Conservation (phyloP, 1,139 yeast genomes). For the Hemisphaericaspora lyxosophila region DNA sequence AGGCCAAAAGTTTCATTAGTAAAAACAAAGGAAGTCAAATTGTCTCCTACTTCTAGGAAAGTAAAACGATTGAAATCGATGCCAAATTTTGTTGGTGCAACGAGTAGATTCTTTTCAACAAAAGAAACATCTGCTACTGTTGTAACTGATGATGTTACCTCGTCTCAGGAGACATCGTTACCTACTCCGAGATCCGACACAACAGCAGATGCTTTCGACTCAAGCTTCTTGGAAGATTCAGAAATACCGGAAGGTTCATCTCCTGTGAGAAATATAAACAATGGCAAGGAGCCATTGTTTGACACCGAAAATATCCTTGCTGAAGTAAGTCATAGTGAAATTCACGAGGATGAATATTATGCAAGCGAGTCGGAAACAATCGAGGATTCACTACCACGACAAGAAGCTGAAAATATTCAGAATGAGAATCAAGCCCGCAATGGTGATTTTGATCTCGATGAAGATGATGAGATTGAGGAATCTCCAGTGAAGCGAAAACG, state of each 20-base stretch:
- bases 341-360: slow-evolving; percentile 12
- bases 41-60: slow-evolving; percentile 15
- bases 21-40: slow-evolving; percentile 3
- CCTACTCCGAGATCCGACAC: slow-evolving; percentile 23
- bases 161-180: slow-evolving; percentile 13
- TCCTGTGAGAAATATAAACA: slow-evolving; percentile 16
- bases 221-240: slow-evolving; percentile 34
- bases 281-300: not conserved
- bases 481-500: slow-evolving; percentile 34
- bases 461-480: slow-evolving; percentile 45
- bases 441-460: slow-evolving; percentile 16
- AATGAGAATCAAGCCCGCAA: not conserved
- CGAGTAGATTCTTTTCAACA: slow-evolving; percentile 15
- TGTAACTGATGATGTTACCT: slow-evolving; percentile 9
- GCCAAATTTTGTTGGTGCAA: slow-evolving; percentile 7
- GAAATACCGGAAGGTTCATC: slow-evolving; percentile 39
- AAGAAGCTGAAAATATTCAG: not conserved
- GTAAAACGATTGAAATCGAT: slow-evolving; percentile 7
- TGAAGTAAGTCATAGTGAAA: slow-evolving; percentile 30
- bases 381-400: not conserved
- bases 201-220: slow-evolving; percentile 13
- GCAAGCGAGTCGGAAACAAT: not conserved
- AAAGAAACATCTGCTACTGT: no score
- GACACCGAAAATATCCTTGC: slow-evolving; percentile 18
- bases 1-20: slow-evolving; percentile 5